Evolutionary conservation across 495 filamentous ascomycete genomes (phyloP).

Genomic region (Usnea hakonensis): DNA sequence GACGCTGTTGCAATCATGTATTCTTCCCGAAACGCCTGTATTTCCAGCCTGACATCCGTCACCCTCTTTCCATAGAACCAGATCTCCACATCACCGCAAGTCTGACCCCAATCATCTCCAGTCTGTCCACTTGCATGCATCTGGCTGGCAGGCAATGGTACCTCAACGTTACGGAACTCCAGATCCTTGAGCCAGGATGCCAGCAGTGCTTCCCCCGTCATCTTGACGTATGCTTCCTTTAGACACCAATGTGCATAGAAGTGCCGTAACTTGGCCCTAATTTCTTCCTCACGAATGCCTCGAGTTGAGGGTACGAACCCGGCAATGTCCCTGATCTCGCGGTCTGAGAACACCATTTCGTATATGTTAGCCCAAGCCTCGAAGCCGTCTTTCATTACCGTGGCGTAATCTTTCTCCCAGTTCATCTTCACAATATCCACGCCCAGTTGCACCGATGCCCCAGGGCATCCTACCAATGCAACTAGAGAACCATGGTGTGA

Average conservation of each 20-base stretch:
- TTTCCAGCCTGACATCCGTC: conserved; percentile 50
- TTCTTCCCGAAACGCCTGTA: conserved; percentile 52
- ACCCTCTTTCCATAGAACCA: conserved; percentile 42
- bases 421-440: conserved; percentile 26
- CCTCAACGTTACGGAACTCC: conserved; percentile 57
- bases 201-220: conserved; percentile 81
- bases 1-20: conserved; percentile 56
- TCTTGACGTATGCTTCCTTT: conserved; percentile 88
- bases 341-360: conserved; percentile 61
- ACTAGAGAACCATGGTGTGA: conserved; percentile 80
- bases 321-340: conserved; percentile 53
- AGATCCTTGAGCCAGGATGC: conserved; percentile 68
- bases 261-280: conserved; percentile 56
- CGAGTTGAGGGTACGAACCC: conserved; percentile 28
- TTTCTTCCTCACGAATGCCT: conserved; percentile 24
- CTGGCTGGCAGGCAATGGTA: conserved; percentile 37
- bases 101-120: conserved; percentile 40
- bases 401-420: conserved; percentile 28
- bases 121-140: neutral
- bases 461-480: conserved; percentile 45
- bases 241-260: conserved; percentile 89
- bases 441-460: conserved; percentile 35
- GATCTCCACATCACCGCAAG: conserved; percentile 45
- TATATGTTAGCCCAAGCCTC: conserved; percentile 67
- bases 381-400: conserved; percentile 46